A percentile compares a stretch with the other conserved stretches of the same genome.
Evolutionary conservation across 2,329 filamentous ascomycete genomes (phyloP).

Genomic region (Fusarium metavorans): DNA sequence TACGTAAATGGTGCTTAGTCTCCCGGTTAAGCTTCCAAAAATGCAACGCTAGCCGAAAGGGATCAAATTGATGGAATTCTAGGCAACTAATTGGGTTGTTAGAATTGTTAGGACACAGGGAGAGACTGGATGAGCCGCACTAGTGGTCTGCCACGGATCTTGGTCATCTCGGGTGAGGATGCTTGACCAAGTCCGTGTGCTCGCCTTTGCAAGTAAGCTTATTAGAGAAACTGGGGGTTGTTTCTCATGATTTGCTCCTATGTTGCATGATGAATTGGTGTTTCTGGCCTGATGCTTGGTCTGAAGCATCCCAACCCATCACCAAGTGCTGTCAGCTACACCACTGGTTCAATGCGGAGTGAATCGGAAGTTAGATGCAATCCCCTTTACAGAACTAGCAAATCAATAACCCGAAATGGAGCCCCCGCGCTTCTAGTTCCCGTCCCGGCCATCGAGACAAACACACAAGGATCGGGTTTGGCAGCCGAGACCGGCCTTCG

Average conservation of each 20-base stretch:
- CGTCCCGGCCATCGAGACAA: background rate
- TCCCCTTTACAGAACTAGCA: background rate
- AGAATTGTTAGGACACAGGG: background rate
- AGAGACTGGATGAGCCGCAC: background rate
- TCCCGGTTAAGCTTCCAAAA: background rate
- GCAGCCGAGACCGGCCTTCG: constrained; percentile 2
- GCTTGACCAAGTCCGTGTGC: background rate
- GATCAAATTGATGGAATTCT: background rate
- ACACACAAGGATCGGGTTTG: background rate
- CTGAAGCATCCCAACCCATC: background rate
- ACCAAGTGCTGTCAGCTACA: background rate
- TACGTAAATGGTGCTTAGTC: background rate
- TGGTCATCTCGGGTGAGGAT: background rate
- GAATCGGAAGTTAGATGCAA: background rate
- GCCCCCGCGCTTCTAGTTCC: background rate
- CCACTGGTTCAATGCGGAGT: background rate
- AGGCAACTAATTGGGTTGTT: background rate
- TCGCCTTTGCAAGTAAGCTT: background rate
- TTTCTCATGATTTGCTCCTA: background rate
- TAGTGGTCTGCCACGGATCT: constrained; percentile 1
- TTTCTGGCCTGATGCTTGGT: background rate
- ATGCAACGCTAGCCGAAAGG: background rate
- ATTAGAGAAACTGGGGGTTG: background rate
- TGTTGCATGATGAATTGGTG: background rate
- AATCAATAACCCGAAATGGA: background rate